A percentile compares a stretch with the other conserved stretches of the same genome.
Evolutionary conservation across 139 green algal species (phyloP).

Genomic region (Chlorella ohadii): DNA sequence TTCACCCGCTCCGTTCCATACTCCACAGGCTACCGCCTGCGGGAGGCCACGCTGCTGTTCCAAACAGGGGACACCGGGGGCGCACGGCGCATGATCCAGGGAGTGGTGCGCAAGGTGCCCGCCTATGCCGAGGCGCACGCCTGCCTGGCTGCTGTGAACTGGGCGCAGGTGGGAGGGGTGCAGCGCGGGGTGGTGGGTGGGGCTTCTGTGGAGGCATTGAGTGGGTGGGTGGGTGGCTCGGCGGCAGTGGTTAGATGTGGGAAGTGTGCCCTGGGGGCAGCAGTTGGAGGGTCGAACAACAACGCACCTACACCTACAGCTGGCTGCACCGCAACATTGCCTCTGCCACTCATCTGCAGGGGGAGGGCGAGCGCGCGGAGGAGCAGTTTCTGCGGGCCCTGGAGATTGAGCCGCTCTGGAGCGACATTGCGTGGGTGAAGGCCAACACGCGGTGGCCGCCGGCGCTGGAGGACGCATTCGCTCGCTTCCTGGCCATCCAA

Average conservation of each 20-base stretch:
- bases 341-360: background rate
- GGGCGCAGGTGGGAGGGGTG: conserved; percentile 6
- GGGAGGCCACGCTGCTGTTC: conserved; percentile 40
- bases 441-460: conserved; percentile 27
- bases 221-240: background rate
- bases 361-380: conserved; percentile 4
- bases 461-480: background rate
- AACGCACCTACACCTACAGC: too few species aligned
- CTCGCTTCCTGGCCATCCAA: conserved; percentile 5
- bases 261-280: too few species aligned
- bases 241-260: too few species aligned
- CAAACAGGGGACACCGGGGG: conserved; percentile 24
- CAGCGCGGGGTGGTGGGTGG: background rate
- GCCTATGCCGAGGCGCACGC: conserved; percentile 45
- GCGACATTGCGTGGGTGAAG: conserved; percentile 3
- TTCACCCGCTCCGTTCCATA: background rate
- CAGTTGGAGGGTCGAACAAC: too few species aligned
- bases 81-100: conserved; percentile 23
- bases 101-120: conserved; percentile 28
- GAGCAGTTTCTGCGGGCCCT: conserved; percentile 18
- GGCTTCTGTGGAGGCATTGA: background rate
- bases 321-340: too few species aligned
- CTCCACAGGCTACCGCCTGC: conserved; percentile 41
- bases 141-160: conserved; percentile 40
- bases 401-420: conserved; percentile 9